These are phyloP conservation scores for Liriodendron chinense DNA, from an alignment of 164 flowering plant species.

Conservation along the genomic window DNA sequence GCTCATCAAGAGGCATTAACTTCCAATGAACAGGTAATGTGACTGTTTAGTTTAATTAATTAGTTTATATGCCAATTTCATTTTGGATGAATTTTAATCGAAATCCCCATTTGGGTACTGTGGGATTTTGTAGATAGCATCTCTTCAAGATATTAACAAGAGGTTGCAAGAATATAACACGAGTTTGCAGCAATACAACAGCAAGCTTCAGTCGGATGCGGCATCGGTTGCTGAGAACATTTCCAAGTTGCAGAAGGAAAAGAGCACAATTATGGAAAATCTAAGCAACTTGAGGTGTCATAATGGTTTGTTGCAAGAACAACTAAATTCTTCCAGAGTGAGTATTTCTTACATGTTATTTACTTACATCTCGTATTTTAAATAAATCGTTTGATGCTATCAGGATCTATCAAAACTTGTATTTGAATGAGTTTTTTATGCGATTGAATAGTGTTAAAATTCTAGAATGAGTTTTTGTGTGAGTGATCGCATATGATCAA, in stretches of 20 bases:
- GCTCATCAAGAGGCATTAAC: constrained; percentile 41
- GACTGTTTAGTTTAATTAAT: neutral
- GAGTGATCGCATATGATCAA: too few species aligned
- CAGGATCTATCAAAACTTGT: too few species aligned
- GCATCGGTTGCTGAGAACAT: constrained; percentile 57
- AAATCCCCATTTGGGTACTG: neutral
- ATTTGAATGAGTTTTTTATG: too few species aligned
- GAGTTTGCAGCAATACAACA: constrained; percentile 88
- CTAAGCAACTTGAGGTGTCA: constrained; percentile 66
- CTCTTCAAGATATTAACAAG: constrained; percentile 70
- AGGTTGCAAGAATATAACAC: constrained; percentile 85
- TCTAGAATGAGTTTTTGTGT: too few species aligned
- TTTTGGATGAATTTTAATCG: neutral
- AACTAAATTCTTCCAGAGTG: constrained; percentile 62
- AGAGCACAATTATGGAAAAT: constrained; percentile 61
- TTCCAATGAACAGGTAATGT: constrained; percentile 63
- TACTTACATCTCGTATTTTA: neutral
- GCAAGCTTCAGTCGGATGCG: constrained; percentile 82
- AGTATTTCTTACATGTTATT: constrained; percentile 16
- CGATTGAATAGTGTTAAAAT: too few species aligned
- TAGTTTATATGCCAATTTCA: neutral
- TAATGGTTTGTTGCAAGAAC: constrained; percentile 53
- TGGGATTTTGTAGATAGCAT: constrained; percentile 43
- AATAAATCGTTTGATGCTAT: too few species aligned
- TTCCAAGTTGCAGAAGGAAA: constrained; percentile 73